A percentile compares a stretch with the other conserved stretches of the same genome.
phyloP scores from a whole-genome alignment of 1,284 basidiomycete species.

The Trichosporon sp. region DNA sequence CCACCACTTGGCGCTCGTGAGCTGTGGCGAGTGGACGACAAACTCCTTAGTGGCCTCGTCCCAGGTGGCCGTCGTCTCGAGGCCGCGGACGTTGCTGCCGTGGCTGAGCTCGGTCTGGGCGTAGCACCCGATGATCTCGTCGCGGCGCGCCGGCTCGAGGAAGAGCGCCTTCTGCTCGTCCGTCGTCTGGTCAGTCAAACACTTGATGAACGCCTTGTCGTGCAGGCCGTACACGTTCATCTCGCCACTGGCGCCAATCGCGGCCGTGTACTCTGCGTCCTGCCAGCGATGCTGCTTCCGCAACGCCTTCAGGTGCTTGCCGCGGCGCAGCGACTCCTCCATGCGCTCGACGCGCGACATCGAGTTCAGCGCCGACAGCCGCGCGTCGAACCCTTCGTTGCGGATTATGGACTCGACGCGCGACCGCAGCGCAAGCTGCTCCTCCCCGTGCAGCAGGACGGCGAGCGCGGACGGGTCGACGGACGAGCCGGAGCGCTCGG shows the following conservation, averaged over 20 bases:
- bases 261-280: conserved; percentile 7
- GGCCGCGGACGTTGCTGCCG: conserved; percentile 57
- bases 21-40: conserved; percentile 55
- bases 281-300: conserved; percentile 9
- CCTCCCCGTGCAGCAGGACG: conserved; percentile 11
- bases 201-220: conserved; percentile 16
- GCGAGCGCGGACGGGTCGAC: conserved; percentile 12
- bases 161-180: conserved; percentile 13
- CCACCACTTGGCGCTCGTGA: conserved; percentile 55
- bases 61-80: conserved; percentile 58
- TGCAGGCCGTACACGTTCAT: conserved; percentile 12
- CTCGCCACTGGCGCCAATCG: conserved; percentile 8
- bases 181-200: conserved; percentile 13
- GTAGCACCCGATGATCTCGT: conserved; percentile 54
- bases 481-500: conserved; percentile 10
- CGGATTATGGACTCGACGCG: conserved; percentile 8
- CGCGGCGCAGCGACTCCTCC: conserved; percentile 11
- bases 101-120: conserved; percentile 54
- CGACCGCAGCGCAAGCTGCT: conserved; percentile 8
- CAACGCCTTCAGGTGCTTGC: conserved; percentile 13
- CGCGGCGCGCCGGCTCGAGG: conserved; percentile 12
- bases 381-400: not conserved
- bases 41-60: conserved; percentile 54
- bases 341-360: conserved; percentile 2
- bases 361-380: not conserved